phyloP scores from a whole-genome alignment of 2,329 filamentous ascomycete species.

The Berkeleyomyces rouxiae region DNA sequence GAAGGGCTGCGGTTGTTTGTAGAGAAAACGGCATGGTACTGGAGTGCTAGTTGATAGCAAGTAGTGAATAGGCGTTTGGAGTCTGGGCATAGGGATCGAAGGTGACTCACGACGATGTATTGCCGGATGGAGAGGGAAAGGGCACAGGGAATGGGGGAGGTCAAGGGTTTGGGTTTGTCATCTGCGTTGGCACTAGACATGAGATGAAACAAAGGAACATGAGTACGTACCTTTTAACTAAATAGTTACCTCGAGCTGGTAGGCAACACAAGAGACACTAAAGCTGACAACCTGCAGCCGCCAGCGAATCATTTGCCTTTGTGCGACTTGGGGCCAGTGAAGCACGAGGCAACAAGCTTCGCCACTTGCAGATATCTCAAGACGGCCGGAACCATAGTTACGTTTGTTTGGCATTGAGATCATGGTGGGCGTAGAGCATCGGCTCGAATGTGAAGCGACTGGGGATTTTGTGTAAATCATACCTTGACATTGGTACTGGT shows the following conservation, averaged over 20 bases:
- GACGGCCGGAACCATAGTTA: neutral
- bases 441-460: too few relatives aligned
- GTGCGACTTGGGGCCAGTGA: conserved; percentile 2
- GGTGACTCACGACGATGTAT: neutral
- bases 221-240: neutral
- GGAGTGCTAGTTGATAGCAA: too few relatives aligned
- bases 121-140: neutral
- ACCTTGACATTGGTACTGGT: too few relatives aligned
- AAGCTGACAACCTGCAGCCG: neutral
- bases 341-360: neutral
- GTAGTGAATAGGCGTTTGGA: too few relatives aligned
- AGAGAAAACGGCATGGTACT: too few relatives aligned
- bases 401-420: neutral
- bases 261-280: neutral
- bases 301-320: neutral
- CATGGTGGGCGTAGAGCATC: too few relatives aligned
- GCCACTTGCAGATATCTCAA: neutral
- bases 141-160: neutral
- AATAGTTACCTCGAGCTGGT: neutral
- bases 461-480: too few relatives aligned
- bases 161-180: neutral
- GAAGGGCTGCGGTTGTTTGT: too few relatives aligned
- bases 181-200: neutral
- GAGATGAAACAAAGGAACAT: neutral
- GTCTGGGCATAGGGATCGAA: too few relatives aligned